A percentile compares a stretch with the other conserved stretches of the same genome.
Conservation (phyloP, 768 basidiomycete genomes). For the Panaeolus papilionaceus region DNA sequence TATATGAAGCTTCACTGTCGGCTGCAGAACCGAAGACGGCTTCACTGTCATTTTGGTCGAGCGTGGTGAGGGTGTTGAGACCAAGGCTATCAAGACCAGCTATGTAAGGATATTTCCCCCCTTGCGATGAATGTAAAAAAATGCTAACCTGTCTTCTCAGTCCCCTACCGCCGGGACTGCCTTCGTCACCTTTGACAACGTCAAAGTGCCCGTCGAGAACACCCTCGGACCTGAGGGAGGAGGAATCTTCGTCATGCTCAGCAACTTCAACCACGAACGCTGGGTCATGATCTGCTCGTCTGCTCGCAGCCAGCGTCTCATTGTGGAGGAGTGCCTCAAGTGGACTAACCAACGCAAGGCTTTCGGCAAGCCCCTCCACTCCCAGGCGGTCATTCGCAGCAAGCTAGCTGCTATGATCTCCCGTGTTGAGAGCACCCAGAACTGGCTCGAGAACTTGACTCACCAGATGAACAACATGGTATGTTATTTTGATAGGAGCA, state of each 20-base stretch:
- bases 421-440: conserved; percentile 79
- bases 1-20: conserved; percentile 63
- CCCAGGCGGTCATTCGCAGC: conserved; percentile 76
- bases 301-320: conserved; percentile 67
- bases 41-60: conserved; percentile 90
- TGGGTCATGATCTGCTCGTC: conserved; percentile 89
- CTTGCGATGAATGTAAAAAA: neutral
- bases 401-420: conserved; percentile 86
- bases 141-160: conserved; percentile 27
- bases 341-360: conserved; percentile 84
- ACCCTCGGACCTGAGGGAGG: conserved; percentile 81
- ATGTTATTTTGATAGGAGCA: neutral
- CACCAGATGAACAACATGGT: conserved; percentile 83
- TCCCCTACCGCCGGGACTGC: conserved; percentile 86
- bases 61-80: conserved; percentile 81
- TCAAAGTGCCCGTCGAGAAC: conserved; percentile 84
- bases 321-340: conserved; percentile 63
- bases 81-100: conserved; percentile 83
- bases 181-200: conserved; percentile 78
- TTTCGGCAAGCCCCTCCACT: conserved; percentile 72
- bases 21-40: conserved; percentile 69
- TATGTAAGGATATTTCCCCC: conserved; percentile 36
- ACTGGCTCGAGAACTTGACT: conserved; percentile 51
- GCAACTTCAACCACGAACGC: conserved; percentile 95
- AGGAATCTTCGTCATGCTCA: conserved; percentile 63